Evolutionary conservation across 2,329 filamentous ascomycete genomes (phyloP).

Genomic region (Eutypa lata): DNA sequence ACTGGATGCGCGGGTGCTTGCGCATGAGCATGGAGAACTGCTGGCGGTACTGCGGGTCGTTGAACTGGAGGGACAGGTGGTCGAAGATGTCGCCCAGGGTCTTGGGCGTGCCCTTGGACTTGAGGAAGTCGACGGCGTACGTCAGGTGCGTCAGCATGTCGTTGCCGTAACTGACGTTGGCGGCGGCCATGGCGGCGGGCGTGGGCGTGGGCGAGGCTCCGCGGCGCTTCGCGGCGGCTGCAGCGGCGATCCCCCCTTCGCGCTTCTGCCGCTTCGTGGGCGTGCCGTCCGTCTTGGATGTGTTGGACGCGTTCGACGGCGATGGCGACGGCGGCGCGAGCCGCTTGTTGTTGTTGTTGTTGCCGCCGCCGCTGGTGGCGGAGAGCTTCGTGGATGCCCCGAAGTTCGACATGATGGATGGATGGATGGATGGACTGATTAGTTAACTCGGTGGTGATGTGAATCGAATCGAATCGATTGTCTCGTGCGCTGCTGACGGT

Average conservation of each 20-base stretch:
- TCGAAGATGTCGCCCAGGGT: slow-evolving; percentile 73
- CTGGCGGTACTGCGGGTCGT: slow-evolving; percentile 57
- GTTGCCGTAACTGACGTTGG: slow-evolving; percentile 69
- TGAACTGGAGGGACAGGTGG: slow-evolving; percentile 72
- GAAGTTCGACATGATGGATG: slow-evolving; percentile 55
- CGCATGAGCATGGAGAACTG: slow-evolving; percentile 67
- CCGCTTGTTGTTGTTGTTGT: slow-evolving; percentile 43
- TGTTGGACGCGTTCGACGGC: slow-evolving; percentile 52
- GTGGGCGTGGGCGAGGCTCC: slow-evolving; percentile 24
- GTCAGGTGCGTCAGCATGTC: slow-evolving; percentile 85
- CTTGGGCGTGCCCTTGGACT: slow-evolving; percentile 65
- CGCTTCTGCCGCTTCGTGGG: slow-evolving; percentile 64
- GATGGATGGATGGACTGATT: too few relatives aligned
- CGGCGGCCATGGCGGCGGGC: slow-evolving; percentile 37
- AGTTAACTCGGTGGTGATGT: too few relatives aligned
- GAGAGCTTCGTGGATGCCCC: slow-evolving; percentile 61
- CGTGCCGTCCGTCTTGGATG: slow-evolving; percentile 47
- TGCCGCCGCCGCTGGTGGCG: too few relatives aligned
- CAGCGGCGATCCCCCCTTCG: slow-evolving; percentile 29
- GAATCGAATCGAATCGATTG: too few relatives aligned
- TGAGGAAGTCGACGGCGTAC: slow-evolving; percentile 81
- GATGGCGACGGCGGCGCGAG: slow-evolving; percentile 62
- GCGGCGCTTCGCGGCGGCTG: slow-evolving; percentile 10
- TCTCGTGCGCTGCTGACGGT: too few relatives aligned
- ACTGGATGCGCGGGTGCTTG: slow-evolving; percentile 58